Conservation (phyloP, 495 filamentous ascomycete species). For the Hypoxylon trugodes region DNA sequence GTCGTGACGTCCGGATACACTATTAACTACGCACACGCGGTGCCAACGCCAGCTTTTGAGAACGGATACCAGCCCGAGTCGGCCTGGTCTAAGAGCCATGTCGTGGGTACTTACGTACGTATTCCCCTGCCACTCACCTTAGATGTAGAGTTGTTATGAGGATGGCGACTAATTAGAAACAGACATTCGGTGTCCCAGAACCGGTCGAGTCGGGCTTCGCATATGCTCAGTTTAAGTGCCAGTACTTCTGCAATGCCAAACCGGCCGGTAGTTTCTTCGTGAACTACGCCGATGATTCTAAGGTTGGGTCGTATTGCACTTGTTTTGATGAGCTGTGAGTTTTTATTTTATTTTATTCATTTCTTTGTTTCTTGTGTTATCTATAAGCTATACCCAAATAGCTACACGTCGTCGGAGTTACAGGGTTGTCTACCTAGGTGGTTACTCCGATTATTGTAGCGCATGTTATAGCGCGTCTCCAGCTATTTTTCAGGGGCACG, state of each 20-base stretch:
- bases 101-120: constrained; percentile 39
- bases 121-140: background rate
- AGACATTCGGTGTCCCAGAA: constrained; percentile 40
- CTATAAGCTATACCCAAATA: too few relatives aligned
- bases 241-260: constrained; percentile 56
- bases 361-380: too few relatives aligned
- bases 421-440: too few relatives aligned
- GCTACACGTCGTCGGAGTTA: too few relatives aligned
- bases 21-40: constrained; percentile 32
- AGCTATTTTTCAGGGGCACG: too few relatives aligned
- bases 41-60: constrained; percentile 30
- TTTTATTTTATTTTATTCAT: background rate
- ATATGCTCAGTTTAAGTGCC: constrained; percentile 78
- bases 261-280: constrained; percentile 41
- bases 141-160: background rate
- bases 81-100: constrained; percentile 33
- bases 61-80: constrained; percentile 36
- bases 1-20: constrained; percentile 40
- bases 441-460: too few relatives aligned
- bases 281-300: constrained; percentile 11
- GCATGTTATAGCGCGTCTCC: too few relatives aligned
- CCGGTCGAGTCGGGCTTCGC: constrained; percentile 65
- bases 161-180: background rate
- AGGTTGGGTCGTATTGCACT: constrained; percentile 30
- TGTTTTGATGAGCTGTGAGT: constrained; percentile 44